phyloP scores from a whole-genome alignment of 495 filamentous ascomycete species.

The Aspergillus olivimuriae region DNA sequence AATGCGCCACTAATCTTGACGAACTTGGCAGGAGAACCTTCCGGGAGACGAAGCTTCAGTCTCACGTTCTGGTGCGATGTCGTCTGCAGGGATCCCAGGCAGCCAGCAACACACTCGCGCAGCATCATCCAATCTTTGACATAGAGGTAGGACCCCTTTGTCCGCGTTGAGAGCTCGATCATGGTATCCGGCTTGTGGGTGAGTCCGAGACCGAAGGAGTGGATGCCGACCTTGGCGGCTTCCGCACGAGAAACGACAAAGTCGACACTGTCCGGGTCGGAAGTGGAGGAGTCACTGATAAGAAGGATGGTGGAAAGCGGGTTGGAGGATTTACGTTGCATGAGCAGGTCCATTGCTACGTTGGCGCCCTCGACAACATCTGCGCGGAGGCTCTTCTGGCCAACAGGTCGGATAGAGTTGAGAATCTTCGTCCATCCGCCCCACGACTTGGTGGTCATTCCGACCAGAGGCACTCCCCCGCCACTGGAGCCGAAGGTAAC shows the following conservation, averaged over 20 bases:
- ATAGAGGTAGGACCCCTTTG: conserved; percentile 95
- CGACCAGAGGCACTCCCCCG: conserved; percentile 90
- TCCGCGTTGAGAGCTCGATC: conserved; percentile 93
- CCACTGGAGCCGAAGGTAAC: conserved; percentile 96
- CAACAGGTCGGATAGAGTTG: conserved; percentile 82
- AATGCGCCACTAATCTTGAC: conserved; percentile 97
- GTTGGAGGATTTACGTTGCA: conserved; percentile 96
- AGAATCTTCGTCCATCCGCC: conserved; percentile 84
- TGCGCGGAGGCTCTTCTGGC: conserved; percentile 92
- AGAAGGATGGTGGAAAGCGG: conserved; percentile 93
- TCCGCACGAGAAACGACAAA: conserved; percentile 98
- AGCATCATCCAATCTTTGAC: conserved; percentile 99
- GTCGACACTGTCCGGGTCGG: conserved; percentile 91
- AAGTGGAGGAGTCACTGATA: conserved; percentile 98
- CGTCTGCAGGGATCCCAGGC: conserved; percentile 87
- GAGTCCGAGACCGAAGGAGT: conserved; percentile 92
- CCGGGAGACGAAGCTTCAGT: conserved; percentile 87
- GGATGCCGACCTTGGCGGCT: conserved; percentile 96
- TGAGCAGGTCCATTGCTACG: conserved; percentile 96
- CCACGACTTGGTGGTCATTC: conserved; percentile 95
- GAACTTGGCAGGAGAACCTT: conserved; percentile 96
- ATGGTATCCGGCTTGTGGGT: conserved; percentile 99
- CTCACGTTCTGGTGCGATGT: conserved; percentile 99
- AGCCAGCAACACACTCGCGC: conserved; percentile 92
- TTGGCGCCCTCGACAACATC: conserved; percentile 98